A percentile compares a stretch with the other conserved stretches of the same genome.
phyloP scores from a whole-genome alignment of 2,329 filamentous ascomycete species.

The Cercospora berteroae region DNA sequence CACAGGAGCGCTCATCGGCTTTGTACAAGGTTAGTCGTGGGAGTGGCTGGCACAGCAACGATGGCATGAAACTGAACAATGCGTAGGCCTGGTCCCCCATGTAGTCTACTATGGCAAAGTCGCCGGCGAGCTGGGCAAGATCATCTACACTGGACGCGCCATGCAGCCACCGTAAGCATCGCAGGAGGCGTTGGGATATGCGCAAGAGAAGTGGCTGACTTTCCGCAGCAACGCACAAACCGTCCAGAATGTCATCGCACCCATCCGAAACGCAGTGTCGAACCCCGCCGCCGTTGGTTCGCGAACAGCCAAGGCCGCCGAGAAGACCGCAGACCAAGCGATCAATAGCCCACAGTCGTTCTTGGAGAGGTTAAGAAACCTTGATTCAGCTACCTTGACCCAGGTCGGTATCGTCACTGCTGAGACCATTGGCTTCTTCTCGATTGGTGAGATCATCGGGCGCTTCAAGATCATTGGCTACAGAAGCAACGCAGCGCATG shows the following conservation, averaged over 20 bases:
- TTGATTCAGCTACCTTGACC: slow-evolving; percentile 68
- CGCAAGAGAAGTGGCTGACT: not conserved
- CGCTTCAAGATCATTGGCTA: slow-evolving; percentile 95
- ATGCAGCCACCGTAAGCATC: slow-evolving; percentile 88
- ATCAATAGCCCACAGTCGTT: slow-evolving; percentile 56
- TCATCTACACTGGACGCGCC: slow-evolving; percentile 82
- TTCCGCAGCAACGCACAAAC: slow-evolving; percentile 66
- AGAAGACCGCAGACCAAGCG: slow-evolving; percentile 48
- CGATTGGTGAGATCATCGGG: slow-evolving; percentile 93
- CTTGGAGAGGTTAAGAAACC: slow-evolving; percentile 62
- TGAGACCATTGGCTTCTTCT: slow-evolving; percentile 95
- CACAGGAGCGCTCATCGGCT: slow-evolving; percentile 73
- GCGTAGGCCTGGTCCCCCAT: slow-evolving; percentile 74
- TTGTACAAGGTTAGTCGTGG: slow-evolving; percentile 72
- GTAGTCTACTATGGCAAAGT: slow-evolving; percentile 92
- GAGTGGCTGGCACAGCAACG: not conserved
- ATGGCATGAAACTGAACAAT: slow-evolving; percentile 14
- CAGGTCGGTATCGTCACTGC: slow-evolving; percentile 75
- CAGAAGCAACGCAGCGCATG: slow-evolving; percentile 39
- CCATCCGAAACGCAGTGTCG: slow-evolving; percentile 66
- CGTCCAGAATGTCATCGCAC: slow-evolving; percentile 84
- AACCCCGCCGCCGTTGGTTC: slow-evolving; percentile 60
- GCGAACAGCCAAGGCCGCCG: slow-evolving; percentile 43
- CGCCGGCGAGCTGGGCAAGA: slow-evolving; percentile 79
- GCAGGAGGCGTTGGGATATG: slow-evolving; percentile 18